A percentile compares a stretch with the other conserved stretches of the same genome.
phyloP scores from a whole-genome alignment of 2,329 filamentous ascomycete species.

The Boeremia exigua region DNA sequence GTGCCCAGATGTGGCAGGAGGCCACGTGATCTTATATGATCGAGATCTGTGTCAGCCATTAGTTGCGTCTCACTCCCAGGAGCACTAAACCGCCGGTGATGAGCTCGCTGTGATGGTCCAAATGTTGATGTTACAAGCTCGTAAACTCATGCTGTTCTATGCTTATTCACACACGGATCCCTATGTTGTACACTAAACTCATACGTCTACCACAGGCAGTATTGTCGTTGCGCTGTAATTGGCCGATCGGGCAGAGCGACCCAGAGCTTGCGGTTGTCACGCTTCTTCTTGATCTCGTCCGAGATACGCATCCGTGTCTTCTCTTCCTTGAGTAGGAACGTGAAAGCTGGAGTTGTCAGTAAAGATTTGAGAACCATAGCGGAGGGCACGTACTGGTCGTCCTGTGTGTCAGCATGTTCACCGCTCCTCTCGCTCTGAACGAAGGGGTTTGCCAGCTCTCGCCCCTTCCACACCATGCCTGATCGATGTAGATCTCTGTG shows the following conservation, averaged over 20 bases:
- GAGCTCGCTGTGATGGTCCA: background rate
- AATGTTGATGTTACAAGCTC: constrained; percentile 14
- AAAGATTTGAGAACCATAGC: background rate
- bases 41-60: background rate
- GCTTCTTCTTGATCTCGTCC: constrained; percentile 78
- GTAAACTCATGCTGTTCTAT: background rate
- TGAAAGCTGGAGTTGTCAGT: constrained; percentile 63
- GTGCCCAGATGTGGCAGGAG: no score
- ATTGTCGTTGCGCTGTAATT: constrained; percentile 82
- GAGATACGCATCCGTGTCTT: constrained; percentile 83
- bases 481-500: constrained; percentile 84
- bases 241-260: constrained; percentile 85
- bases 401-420: constrained; percentile 72
- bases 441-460: constrained; percentile 59
- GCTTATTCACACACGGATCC: constrained; percentile 8
- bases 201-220: constrained; percentile 80
- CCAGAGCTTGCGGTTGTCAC: constrained; percentile 80
- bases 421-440: constrained; percentile 76
- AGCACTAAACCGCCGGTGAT: background rate
- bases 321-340: constrained; percentile 89
- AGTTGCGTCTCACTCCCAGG: background rate
- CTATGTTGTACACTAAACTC: constrained; percentile 9
- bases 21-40: no score
- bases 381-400: constrained; percentile 71
- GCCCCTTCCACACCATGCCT: constrained; percentile 90